Evolutionary conservation across 768 basidiomycete genomes (phyloP).

Genomic region (Holtermannia corniformis): DNA sequence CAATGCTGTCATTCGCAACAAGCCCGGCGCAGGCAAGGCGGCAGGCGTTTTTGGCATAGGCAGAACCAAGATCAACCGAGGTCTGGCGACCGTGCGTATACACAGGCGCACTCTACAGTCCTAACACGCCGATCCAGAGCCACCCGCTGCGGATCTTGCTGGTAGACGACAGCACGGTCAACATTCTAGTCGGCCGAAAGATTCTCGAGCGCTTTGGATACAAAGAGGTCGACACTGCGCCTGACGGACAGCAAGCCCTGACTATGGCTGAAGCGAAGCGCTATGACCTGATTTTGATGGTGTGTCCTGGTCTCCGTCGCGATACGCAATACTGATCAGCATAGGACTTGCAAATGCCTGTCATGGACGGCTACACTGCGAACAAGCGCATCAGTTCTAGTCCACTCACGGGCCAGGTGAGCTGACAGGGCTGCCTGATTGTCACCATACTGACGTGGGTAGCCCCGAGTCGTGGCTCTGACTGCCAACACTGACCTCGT

Average conservation of each 20-base stretch:
- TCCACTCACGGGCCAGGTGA: conserved; percentile 8
- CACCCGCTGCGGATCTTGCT: conserved; percentile 26
- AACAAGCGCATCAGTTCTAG: conserved; percentile 14
- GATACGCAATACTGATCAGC: no score
- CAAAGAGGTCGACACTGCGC: conserved; percentile 22
- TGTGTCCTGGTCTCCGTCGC: no score
- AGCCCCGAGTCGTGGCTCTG: conserved; percentile 22
- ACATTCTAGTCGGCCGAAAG: conserved; percentile 23
- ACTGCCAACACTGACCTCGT: conserved; percentile 31
- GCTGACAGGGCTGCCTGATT: no score
- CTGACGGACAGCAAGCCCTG: conserved; percentile 33
- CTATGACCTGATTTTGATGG: conserved; percentile 37
- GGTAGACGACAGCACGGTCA: conserved; percentile 35
- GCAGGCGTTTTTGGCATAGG: not conserved
- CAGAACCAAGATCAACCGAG: conserved; percentile 7
- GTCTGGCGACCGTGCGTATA: conserved; percentile 10
- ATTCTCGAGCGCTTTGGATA: conserved; percentile 34
- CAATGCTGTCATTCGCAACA: conserved; percentile 1
- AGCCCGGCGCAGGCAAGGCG: not conserved
- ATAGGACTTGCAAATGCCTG: conserved; percentile 37
- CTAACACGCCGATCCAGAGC: not conserved
- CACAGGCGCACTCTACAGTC: not conserved
- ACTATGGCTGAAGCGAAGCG: conserved; percentile 20
- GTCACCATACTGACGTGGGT: not conserved
- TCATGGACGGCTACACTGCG: conserved; percentile 24